Conservation (phyloP, 805 yeast species). For the Kluyveromyces wickerhamii region DNA sequence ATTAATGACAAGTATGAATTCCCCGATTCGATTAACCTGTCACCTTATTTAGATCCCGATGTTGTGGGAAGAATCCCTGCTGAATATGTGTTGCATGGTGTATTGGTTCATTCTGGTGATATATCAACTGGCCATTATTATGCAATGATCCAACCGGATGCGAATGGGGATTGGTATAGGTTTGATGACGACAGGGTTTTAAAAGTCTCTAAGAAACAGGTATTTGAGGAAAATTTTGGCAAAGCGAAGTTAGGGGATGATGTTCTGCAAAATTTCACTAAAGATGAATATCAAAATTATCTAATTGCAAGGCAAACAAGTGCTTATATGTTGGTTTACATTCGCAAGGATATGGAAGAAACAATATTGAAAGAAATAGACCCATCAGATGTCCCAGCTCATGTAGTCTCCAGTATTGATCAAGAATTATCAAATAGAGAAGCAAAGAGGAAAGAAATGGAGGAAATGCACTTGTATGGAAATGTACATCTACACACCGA, state of each 20-base stretch:
- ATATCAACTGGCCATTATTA: conserved; percentile 95
- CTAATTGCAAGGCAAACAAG: conserved; percentile 76
- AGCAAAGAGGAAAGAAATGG: conserved; percentile 46
- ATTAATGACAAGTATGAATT: conserved; percentile 89
- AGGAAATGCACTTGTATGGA: conserved; percentile 62
- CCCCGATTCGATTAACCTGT: conserved; percentile 73
- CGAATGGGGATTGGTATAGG: conserved; percentile 68
- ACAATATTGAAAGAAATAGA: conserved; percentile 51
- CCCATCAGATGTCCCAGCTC: conserved; percentile 54
- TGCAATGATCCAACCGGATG: conserved; percentile 79
- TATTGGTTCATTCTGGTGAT: conserved; percentile 92
- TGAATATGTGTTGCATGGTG: conserved; percentile 67
- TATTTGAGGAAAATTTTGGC: conserved; percentile 89
- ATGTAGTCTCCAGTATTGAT: conserved; percentile 58
- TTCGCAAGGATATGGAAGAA: conserved; percentile 53
- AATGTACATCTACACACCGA: conserved; percentile 50
- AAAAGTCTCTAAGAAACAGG: conserved; percentile 76
- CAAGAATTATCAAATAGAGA: conserved; percentile 54
- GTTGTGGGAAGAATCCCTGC: conserved; percentile 22
- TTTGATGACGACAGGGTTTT: conserved; percentile 96
- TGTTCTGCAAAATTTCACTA: conserved; percentile 42
- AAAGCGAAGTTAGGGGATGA: conserved; percentile 50
- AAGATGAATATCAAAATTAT: conserved; percentile 56
- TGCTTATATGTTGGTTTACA: conserved; percentile 94
- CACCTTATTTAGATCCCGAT: conserved; percentile 63